Evolutionary conservation across 371 early-diverging fungal genomes (phyloP), one percentile per base, ranked within the genome.

Genomic region (Rhizopus sp.): DNA sequence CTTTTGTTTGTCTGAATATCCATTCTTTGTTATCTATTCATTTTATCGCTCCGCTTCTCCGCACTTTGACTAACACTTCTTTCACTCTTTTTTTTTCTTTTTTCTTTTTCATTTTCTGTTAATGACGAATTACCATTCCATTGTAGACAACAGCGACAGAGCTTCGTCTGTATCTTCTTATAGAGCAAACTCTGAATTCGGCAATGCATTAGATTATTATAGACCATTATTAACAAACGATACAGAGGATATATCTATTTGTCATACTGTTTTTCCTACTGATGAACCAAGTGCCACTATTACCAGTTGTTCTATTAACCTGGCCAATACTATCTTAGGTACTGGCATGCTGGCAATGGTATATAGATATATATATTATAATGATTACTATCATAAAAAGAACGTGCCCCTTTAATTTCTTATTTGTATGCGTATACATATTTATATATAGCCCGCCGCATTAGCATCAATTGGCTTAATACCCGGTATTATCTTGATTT

Each of bases 291-390:
- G 64, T 8, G 80, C 80, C 1, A 66, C 77, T 5, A 57, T 69
- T 3, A 31, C 64, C 1, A 77, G 80, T 53, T 70, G 69, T 34
- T 53, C 73, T 17, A 82, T 94, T 61, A 97, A 96, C 62, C 75
- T 98, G 29, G 77, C 89, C 40, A 98, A 98, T 64, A 98, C 97
- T 1, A 95, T 98, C 60, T 73, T 98, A 29, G 98, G 98, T 7
- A 84, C 93, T n/a, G 98, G 98, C 7, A 92, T 97, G 92, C 81
- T 98, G 35, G 97, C 97, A 35, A 96, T 98, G 98, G 88, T 88
- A 84, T 60, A 40, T 31, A 49, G 98, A 87, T 88, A 84, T 60
- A 40, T 31, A 49, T 33, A 10, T 12, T 7, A 31, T 10, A 29
- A 35, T 51, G 3, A 32, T 38, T 7, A 29, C 7, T 1, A 31